Evolutionary conservation across 1,139 yeast genomes (phyloP), one percentile per base, ranked within the genome.

Genomic region (Candida pseudoviswanathii): DNA sequence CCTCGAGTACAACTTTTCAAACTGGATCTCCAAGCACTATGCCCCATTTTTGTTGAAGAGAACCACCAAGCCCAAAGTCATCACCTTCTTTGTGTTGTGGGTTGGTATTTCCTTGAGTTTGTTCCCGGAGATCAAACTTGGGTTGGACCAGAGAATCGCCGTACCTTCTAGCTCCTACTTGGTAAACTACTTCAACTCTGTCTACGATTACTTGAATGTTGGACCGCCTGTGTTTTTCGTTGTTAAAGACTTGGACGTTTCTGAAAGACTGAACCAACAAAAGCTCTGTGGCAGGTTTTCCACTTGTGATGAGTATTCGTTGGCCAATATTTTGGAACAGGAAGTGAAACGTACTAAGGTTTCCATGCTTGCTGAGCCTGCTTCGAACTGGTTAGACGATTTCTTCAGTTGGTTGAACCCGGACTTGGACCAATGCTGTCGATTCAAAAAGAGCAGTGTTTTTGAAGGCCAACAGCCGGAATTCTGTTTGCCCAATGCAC

Each of bases 171-270:
- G 81, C 49, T 91, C 97, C 0, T 89, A 91, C 60, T 70, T 94
- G 58, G 84, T 90, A 33, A 77, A 82, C 48, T 94, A 94, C 64
- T 94, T 89, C 68, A 73, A 86, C 54, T 91, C 94, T 46, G 75
- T 91, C 10, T 88, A 86, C 61, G 67, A 76, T 2, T 87, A 85
- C 61, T 74, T 94, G 52, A 85, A 87, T 54, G 87, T 88, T 3
- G 99, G 98, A 0, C 97, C 99, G 0, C 99, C 99, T 0, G 79
- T 89, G 1, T 94, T 88, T 61, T 87, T 90, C 65, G 92, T 94
- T 31, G 82, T 89, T 22, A 80, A 81, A 49, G 82, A 80, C 50
- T 64, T 83, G 47, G 86, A 89, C 59, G 73, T 87, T 2, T 88
- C 95, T 0, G 53, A 66, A 8, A 70, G 89, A 47, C 66, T 58